Evolutionary conservation across 2,329 filamentous ascomycete species (phyloP).

Genomic region (Scolecobasidium constrictum): DNA sequence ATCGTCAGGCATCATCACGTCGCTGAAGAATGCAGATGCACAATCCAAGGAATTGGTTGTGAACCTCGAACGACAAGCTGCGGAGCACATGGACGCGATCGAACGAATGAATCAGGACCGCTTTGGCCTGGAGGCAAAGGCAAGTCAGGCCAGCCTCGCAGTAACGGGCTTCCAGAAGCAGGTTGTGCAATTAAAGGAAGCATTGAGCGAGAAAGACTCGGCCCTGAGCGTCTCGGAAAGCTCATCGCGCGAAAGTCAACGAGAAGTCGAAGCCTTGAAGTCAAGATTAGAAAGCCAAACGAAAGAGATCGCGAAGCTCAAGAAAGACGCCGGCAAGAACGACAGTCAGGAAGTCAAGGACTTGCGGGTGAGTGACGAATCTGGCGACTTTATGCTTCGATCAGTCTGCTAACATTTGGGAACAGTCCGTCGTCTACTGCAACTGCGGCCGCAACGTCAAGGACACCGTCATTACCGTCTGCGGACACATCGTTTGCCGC

Average conservation of each 20-base stretch:
- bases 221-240: constrained; percentile 53
- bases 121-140: constrained; percentile 57
- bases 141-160: constrained; percentile 32
- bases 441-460: constrained; percentile 92
- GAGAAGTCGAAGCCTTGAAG: constrained; percentile 69
- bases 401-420: constrained; percentile 22
- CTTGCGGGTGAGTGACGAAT: constrained; percentile 68
- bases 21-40: constrained; percentile 82
- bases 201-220: constrained; percentile 67
- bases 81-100: constrained; percentile 71
- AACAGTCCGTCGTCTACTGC: constrained; percentile 67
- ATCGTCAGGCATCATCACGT: constrained; percentile 84
- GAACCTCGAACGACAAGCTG: constrained; percentile 84
- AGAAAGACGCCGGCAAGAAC: constrained; percentile 69
- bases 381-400: constrained; percentile 12
- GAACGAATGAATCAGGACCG: constrained; percentile 60
- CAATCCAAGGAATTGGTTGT: constrained; percentile 63
- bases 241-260: constrained; percentile 48
- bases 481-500: constrained; percentile 89
- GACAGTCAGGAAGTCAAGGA: constrained; percentile 74
- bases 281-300: constrained; percentile 66
- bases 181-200: constrained; percentile 61
- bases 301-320: constrained; percentile 79
- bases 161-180: constrained; percentile 54
- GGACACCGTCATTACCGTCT: constrained; percentile 85